Conservation (phyloP, 768 basidiomycete genomes). For the Lentinula edodes region DNA sequence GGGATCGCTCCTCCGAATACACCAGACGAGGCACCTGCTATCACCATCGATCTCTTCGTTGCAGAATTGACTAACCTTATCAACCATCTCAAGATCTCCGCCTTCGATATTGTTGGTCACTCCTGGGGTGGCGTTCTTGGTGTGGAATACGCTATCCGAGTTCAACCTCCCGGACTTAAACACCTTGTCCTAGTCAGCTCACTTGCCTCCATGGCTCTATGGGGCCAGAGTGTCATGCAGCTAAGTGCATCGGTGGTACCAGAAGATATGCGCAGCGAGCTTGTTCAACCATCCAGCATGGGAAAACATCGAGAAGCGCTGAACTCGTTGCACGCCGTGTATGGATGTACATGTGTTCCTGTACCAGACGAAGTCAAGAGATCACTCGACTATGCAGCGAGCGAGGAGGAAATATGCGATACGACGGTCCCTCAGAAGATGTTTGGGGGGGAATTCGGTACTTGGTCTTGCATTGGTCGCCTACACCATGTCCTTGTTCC, state of each 20-base stretch:
- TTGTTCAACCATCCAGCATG: slow-evolving; percentile 22
- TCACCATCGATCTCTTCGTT: slow-evolving; percentile 41
- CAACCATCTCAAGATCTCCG: slow-evolving; percentile 30
- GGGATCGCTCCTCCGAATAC: background rate
- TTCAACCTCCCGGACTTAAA: slow-evolving; percentile 33
- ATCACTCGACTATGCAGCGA: slow-evolving; percentile 15
- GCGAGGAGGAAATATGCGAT: background rate
- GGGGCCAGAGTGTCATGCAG: slow-evolving; percentile 14
- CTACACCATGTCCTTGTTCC: slow-evolving; percentile 32
- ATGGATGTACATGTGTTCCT: slow-evolving; percentile 26
- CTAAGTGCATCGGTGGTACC: slow-evolving; percentile 16
- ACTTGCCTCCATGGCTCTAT: slow-evolving; percentile 22
- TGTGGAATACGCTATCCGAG: slow-evolving; percentile 29
- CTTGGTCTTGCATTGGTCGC: slow-evolving; percentile 42
- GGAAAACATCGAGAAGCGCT: slow-evolving; percentile 27
- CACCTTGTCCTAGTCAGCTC: slow-evolving; percentile 27
- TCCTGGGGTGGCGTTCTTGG: slow-evolving; percentile 57
- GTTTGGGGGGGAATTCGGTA: slow-evolving; percentile 33
- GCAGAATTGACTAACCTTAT: slow-evolving; percentile 50
- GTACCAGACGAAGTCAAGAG: slow-evolving; percentile 26
- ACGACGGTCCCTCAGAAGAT: slow-evolving; percentile 25
- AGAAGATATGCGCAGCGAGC: slow-evolving; percentile 17
- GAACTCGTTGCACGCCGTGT: slow-evolving; percentile 23
- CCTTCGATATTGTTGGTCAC: slow-evolving; percentile 47
- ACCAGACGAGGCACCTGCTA: slow-evolving; percentile 18